Percentiles rank a stretch among this genome's conserved stretches.
Conservation (phyloP, 1,139 yeast species). For the Pichia sp. region DNA sequence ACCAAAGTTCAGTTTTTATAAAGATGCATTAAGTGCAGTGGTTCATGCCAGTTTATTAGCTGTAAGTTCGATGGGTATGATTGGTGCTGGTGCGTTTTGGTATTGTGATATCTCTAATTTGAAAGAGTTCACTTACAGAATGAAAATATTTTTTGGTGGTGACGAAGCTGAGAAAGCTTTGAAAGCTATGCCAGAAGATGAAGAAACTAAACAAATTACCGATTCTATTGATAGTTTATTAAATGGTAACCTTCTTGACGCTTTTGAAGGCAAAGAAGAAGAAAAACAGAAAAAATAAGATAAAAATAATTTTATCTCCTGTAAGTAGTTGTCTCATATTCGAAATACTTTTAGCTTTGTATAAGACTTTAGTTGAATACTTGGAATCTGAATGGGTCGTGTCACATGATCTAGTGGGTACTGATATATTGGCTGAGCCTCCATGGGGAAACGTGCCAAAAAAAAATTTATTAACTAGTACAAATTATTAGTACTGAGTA, state of each 20-base stretch:
- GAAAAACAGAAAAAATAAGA: too few species aligned
- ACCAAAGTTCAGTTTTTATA: conserved; percentile 70
- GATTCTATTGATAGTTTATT: conserved; percentile 16
- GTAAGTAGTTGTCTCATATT: background rate
- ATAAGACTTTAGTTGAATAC: too few species aligned
- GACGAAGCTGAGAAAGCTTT: conserved; percentile 47
- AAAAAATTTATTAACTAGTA: too few species aligned
- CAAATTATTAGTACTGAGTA: too few species aligned
- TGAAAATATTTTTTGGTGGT: conserved; percentile 66
- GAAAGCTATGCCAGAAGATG: conserved; percentile 52
- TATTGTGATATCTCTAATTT: conserved; percentile 60
- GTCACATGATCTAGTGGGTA: too few species aligned
- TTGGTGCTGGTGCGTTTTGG: conserved; percentile 74
- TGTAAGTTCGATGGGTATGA: conserved; percentile 64
- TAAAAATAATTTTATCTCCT: too few species aligned
- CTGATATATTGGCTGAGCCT: too few species aligned
- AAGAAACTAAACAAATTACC: conserved; percentile 53
- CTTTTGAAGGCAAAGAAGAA: conserved; percentile 4
- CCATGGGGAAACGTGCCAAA: too few species aligned
- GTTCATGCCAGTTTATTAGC: conserved; percentile 75
- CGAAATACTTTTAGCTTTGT: too few species aligned
- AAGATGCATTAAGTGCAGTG: conserved; percentile 84
- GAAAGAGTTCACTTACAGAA: conserved; percentile 63
- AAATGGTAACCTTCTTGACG: conserved; percentile 11
- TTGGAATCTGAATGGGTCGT: too few species aligned